Base-by-base conservation (phyloP, 352 stramenopile species). In the Thraustotheca clavata region DNA sequence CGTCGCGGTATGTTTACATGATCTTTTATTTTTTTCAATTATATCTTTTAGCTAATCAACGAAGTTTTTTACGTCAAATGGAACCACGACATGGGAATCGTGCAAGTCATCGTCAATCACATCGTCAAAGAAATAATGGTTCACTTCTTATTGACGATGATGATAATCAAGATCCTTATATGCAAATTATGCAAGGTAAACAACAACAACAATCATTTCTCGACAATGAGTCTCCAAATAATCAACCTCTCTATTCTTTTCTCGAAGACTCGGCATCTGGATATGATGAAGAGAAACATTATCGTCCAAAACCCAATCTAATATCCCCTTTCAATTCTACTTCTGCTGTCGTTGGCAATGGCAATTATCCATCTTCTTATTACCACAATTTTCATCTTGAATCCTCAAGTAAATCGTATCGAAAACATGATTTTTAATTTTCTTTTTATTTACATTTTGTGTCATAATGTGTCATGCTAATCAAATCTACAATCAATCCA, bases 151-250 rank as follows among this genome's bases (percentile, higher is more conserved):
- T 16, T 43, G 38, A 14, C 43, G n/a, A 3, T 9, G 43, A 52
- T 18, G 43, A 52, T 6, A 11, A 14, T 11, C 43, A 20, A 14
- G 43, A 52, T 18, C 43, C 43, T 14, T 52, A 52, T 31, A 52
- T 52, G 43, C 43, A 52, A 9, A 52, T 52, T 31, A 52, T 52
- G 43, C 43, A 31, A 24, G 43, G 43, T 2, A 52, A 52, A 31
- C 43, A 52, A 31, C 39, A n/a, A 52, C 43, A 3, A 9, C 11
- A 31, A 24, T 31, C 12, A 11, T 35, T 14, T 31, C 9, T 9
- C 7, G 11, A 52, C 39, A 24, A 9, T 7, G 43, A n/a, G n/a
- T n/a, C n/a, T 9, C 43, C 43, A 11, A 52, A n/a, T n/a, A n/a
- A n/a, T n/a, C 9, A 52, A 2, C 43, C 43, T 9, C 43, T 52